Base-by-base conservation (phyloP, 208 protist species). In the Strigomonas galati region DNA sequence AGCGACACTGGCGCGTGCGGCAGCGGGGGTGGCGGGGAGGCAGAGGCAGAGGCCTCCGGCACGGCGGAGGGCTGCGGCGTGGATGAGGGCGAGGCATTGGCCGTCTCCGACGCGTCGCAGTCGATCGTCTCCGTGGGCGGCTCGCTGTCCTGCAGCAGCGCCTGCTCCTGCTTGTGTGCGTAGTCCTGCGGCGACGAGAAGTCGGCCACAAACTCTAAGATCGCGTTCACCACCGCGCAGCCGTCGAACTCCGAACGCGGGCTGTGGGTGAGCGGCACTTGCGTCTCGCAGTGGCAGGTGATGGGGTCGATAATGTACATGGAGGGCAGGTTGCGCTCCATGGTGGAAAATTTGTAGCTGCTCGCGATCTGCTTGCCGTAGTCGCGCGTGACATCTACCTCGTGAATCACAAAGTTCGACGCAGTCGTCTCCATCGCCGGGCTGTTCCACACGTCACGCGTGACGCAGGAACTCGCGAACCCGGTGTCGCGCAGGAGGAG, bases 291-390 rank as follows among this genome's bases (percentile, higher is more conserved):
- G 54, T 72, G 74, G 26, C 64, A 60, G 14, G 89, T 92, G 27
- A 86, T 48, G 17, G 89, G 89, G 65, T 92, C 77, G 15, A 94
- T 74, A n/a, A 94, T 74, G 40, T 87, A 79, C 40, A 92, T 21
- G 9, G 53, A 55, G 5, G 89, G 85, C 15, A 92, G 40, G n/a
- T 66, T 24, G 1, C 21, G n/a, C n/a, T n/a, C n/a, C n/a, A n/a
- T n/a, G 6, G 32, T 28, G 30, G 71, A 58, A 1, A 91, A 53
- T 28, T 67, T 60, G 58, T 89, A 92, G 49, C 76, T 75, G 44
- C 79, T 55, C 15, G 73, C 69, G 14, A 91, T 48, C 30, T 67
- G 49, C 52, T 51, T 28, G 21, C 85, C 85, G 27, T 71, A 72
- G 4, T 65, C 63, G 55, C 66, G 74, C 19, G 58, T 67, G 15